These are phyloP conservation scores for Penicillium sp. DNA, from an alignment of 2,329 filamentous ascomycete genomes.

Conservation along the genomic window DNA sequence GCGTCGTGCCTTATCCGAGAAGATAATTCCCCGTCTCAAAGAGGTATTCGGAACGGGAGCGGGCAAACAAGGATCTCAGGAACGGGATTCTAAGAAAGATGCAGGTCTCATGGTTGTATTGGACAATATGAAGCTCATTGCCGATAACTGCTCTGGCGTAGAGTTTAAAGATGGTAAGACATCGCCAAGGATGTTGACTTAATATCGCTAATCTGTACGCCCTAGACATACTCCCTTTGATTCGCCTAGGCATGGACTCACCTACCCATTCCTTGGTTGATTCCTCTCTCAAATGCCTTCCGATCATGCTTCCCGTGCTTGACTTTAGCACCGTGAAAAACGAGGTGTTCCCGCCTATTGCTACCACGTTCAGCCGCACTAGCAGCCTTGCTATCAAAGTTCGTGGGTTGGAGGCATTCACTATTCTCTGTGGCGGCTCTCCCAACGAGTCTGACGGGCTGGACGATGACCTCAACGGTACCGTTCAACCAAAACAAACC, in stretches of 20 bases:
- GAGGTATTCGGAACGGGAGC: slow-evolving; percentile 73
- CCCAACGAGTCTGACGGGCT: slow-evolving; percentile 51
- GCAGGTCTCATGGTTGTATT: slow-evolving; percentile 89
- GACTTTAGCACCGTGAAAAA: slow-evolving; percentile 98
- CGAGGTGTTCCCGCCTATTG: slow-evolving; percentile 91
- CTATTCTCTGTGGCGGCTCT: slow-evolving; percentile 81
- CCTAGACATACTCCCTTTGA: slow-evolving; percentile 81
- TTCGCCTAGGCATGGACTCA: slow-evolving; percentile 82
- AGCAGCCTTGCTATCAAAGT: slow-evolving; percentile 95
- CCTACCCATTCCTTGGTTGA: slow-evolving; percentile 88
- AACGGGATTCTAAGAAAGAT: slow-evolving; percentile 82
- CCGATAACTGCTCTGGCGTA: slow-evolving; percentile 81
- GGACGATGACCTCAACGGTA: slow-evolving; percentile 75
- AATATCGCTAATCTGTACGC: slow-evolving; percentile 25
- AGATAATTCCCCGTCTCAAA: slow-evolving; percentile 80
- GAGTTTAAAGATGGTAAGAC: slow-evolving; percentile 88
- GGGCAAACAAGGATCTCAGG: slow-evolving; percentile 54
- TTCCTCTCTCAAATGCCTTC: slow-evolving; percentile 76
- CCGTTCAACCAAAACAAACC: slow-evolving; percentile 53
- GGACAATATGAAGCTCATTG: slow-evolving; percentile 76
- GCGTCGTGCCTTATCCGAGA: slow-evolving; percentile 78
- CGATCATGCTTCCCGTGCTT: slow-evolving; percentile 79
- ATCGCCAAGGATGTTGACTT: slow-evolving; percentile 10
- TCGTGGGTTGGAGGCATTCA: slow-evolving; percentile 85
- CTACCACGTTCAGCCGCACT: slow-evolving; percentile 87